Percentiles rank a stretch among this genome's conserved stretches.
phyloP scores from a whole-genome alignment of 2,329 filamentous ascomycete species.

The Aureobasidium sp. region DNA sequence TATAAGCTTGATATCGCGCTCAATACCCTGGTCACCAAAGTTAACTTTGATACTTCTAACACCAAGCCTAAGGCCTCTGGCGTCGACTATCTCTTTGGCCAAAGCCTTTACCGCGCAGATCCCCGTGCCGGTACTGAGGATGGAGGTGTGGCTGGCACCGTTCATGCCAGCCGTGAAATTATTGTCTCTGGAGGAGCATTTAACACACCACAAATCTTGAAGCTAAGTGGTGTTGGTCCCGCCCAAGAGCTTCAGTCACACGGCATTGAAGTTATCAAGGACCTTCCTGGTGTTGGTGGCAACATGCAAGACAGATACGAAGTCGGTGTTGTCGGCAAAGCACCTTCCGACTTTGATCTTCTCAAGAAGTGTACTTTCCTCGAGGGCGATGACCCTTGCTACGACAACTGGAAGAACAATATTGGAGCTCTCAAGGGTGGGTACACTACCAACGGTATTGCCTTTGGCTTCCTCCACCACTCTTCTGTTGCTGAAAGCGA shows the following conservation, averaged over 20 bases:
- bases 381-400: constrained; percentile 34
- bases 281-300: constrained; percentile 56
- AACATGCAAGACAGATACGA: constrained; percentile 59
- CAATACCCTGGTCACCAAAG: constrained; percentile 59
- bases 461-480: constrained; percentile 41
- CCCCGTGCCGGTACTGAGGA: constrained; percentile 26
- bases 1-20: constrained; percentile 52
- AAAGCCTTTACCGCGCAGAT: constrained; percentile 34
- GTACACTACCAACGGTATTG: constrained; percentile 47
- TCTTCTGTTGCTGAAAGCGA: constrained; percentile 37
- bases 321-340: constrained; percentile 44
- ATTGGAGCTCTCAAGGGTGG: constrained; percentile 33
- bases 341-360: constrained; percentile 29
- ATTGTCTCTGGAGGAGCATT: constrained; percentile 49
- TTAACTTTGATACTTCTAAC: constrained; percentile 58
- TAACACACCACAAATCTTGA: constrained; percentile 59
- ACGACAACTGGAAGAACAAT: constrained; percentile 38
- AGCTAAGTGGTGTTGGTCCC: constrained; percentile 58
- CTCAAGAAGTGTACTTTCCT: constrained; percentile 37
- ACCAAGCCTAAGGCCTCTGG: constrained; percentile 42
- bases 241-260: constrained; percentile 45
- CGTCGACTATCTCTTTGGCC: constrained; percentile 38
- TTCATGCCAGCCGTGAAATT: constrained; percentile 39
- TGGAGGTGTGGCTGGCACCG: constrained; percentile 35
- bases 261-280: constrained; percentile 47